These are phyloP conservation scores for Phytophthora sojae DNA, from an alignment of 352 stramenopile species.

Conservation along the genomic window DNA sequence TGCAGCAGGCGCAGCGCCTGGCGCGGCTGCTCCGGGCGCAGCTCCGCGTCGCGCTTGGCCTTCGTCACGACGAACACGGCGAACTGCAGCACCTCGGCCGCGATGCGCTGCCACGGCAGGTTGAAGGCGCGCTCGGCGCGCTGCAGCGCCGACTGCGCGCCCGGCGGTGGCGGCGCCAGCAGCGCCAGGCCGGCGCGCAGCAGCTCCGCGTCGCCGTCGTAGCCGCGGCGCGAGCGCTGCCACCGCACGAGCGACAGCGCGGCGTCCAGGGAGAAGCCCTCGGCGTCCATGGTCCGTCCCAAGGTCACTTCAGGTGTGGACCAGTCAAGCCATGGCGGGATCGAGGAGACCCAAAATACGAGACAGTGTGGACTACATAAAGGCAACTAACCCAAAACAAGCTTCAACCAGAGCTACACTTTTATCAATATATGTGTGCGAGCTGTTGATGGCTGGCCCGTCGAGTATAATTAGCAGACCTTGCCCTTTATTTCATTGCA, in stretches of 20 bases:
- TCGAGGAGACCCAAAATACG: not conserved
- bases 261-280: slow-evolving; percentile 46
- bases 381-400: slow-evolving; percentile 12
- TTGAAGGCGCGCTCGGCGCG: slow-evolving; percentile 59
- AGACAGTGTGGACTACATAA: slow-evolving; percentile 22
- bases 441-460: too few relatives aligned
- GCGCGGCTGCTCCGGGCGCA: slow-evolving; percentile 41
- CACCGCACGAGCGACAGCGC: slow-evolving; percentile 73
- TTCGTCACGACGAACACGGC: slow-evolving; percentile 75
- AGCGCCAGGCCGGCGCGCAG: slow-evolving; percentile 34
- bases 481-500: too few relatives aligned
- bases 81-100: slow-evolving; percentile 71
- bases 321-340: slow-evolving; percentile 23
- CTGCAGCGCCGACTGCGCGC: slow-evolving; percentile 30
- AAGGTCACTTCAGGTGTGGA: slow-evolving; percentile 23
- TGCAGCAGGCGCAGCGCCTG: slow-evolving; percentile 65
- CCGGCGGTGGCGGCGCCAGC: slow-evolving; percentile 5
- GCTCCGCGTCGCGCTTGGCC: slow-evolving; percentile 43
- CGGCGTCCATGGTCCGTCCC: slow-evolving; percentile 3
- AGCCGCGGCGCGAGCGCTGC: slow-evolving; percentile 62
- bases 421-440: too few relatives aligned
- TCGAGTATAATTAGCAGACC: slow-evolving; percentile 23
- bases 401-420: not conserved
- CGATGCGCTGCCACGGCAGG: slow-evolving; percentile 64
- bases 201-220: slow-evolving; percentile 57